Evolutionary conservation across 2,329 filamentous ascomycete species (phyloP), one percentile per base, ranked within the genome.

Genomic region (Xylariaceae sp.): DNA sequence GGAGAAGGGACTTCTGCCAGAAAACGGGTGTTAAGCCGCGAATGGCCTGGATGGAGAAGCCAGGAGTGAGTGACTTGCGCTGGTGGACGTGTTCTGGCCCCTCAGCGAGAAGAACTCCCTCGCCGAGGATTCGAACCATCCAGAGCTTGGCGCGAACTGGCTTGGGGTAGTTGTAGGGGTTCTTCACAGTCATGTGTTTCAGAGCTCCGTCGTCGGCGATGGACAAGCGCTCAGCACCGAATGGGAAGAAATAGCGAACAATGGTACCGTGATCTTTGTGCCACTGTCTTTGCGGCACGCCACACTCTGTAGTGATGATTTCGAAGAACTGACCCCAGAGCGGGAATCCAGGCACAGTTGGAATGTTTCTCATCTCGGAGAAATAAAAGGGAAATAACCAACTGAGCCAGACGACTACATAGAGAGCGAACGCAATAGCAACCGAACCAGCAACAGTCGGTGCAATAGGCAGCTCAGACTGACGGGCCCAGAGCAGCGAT

Each of bases 211-310:
- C 71, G 42, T 73, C 70, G 50, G 71, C 71, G 40, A 75, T 59
- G 3, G 71, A 70, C 9, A 75, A 64, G 36, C 72, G 65, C 58
- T 74, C 72, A 19, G 67, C 63, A 43, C 72, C 72, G 35, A 74
- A 70, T 19, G 71, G 72, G 49, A 74, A 74, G 64, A 71, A 74
- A 53, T 74, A 75, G 47, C 72, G 66, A 45, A 74, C 67, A 41
- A 74, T 71, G 30, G 68, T 64, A 14, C 71, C 71, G 42, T 71
- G 62, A 19, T 67, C 44, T 35, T 66, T 51, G 56, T 74, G 71
- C 72, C 72, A 75, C 50, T 62, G 50, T 39, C 72, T 67, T 49
- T 73, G 71, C 14, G 69, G 65, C 6, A 72, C 61, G 45, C 72
- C 72, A 42, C 67, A 68, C 54, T 75, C 72, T 42, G 65, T 61